Evolutionary conservation across 2,329 filamentous ascomycete species (phyloP), one percentile per base, ranked within the genome.

Genomic region (Xylariaceae sp.): DNA sequence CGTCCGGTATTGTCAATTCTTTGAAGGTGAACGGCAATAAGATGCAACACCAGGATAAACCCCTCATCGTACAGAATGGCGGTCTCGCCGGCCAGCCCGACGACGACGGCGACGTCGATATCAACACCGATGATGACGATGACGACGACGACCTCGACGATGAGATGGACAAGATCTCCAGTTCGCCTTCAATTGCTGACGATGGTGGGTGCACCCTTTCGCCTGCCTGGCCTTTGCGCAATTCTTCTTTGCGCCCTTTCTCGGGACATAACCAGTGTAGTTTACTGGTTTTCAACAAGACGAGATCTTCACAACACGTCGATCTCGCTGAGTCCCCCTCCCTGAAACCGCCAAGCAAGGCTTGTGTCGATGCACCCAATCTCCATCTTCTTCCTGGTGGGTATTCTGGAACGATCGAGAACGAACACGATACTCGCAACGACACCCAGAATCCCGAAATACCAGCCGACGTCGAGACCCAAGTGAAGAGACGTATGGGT

Each of bases 111-210:
- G 86, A 90, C 64, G 76, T 84, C 69, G 83, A 88, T 67, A 84
- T 84, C 65, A 85, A 85, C 53, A 87, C 88, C 45, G 61, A 63
- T 11, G 49, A 52, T 6, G 50, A 48, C 68, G 89, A 90, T 62
- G 88, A 89, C 68, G 89, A 90, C 62, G 88, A 89, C 67, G 83
- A 89, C 68, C 77, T 92, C 73, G 92, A 95, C 71, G 81, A 97
- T 75, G 93, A 97, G 86, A 91, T 96, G 89, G 94, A 97, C 79
- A 94, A 94, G 76, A 97, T 99, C 66, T 97, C 93, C 70, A 97
- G 92, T 76, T 97, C 93, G 70, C 94, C 94, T 72, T 97, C 93
- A 69, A 99, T 99, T 76, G 49, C 49, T 51, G 92, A 96, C 81
- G 93, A 97, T 88, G 93, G 93, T 99, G 87, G 83, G 92, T 94